These are phyloP conservation scores for Trichoderma gracile DNA, from an alignment of 2,329 filamentous ascomycete species.

Conservation along the genomic window DNA sequence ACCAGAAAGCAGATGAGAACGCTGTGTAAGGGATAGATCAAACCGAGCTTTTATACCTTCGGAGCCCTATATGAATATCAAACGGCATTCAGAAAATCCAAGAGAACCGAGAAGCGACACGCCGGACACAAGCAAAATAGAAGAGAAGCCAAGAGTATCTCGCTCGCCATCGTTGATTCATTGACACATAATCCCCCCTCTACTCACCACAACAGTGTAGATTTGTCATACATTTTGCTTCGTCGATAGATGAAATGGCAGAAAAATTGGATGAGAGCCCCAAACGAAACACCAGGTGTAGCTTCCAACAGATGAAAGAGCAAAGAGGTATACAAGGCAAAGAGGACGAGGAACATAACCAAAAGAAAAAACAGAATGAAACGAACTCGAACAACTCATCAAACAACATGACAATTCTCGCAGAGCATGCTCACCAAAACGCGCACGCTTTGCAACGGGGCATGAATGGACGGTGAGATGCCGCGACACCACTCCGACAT, in stretches of 20 bases:
- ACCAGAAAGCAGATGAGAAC: no score
- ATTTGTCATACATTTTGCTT: neutral
- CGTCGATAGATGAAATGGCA: neutral
- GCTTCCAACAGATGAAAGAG: neutral
- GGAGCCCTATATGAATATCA: neutral
- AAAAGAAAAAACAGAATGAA: neutral
- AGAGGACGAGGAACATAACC: neutral
- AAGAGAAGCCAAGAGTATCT: neutral
- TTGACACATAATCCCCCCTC: neutral
- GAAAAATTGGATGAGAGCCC: neutral
- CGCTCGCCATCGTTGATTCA: slow-evolving; percentile 16
- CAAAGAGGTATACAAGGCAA: neutral
- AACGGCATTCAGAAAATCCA: neutral
- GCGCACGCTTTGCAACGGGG: neutral
- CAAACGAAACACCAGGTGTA: neutral
- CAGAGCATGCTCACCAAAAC: neutral
- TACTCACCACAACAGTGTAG: neutral
- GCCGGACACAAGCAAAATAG: neutral
- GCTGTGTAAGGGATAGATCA: neutral
- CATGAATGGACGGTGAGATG: neutral
- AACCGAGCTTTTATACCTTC: slow-evolving; percentile 15
- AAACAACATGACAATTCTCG: no score
- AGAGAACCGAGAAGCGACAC: neutral
- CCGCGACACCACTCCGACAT: neutral
- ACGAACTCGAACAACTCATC: no score